These are phyloP conservation scores for Filobasidium floriforme DNA, from an alignment of 768 basidiomycete species.

Conservation along the genomic window DNA sequence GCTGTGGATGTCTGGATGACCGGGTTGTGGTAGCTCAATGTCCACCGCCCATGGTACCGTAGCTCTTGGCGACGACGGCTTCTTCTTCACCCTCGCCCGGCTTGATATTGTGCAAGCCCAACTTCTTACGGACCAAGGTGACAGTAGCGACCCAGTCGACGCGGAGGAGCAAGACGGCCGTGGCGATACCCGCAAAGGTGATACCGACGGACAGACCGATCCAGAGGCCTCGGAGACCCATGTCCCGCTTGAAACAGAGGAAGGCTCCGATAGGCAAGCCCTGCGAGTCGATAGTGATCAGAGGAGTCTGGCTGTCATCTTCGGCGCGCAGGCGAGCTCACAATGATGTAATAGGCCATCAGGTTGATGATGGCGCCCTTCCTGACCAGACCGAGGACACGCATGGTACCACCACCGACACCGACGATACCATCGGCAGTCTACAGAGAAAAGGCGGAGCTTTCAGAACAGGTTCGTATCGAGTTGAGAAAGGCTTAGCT, in stretches of 20 bases:
- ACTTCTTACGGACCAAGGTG: slow-evolving; percentile 2
- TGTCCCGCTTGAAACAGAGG: slow-evolving; percentile 58
- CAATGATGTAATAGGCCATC: slow-evolving; percentile 72
- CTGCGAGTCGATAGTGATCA: slow-evolving; percentile 14
- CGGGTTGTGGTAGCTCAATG: background rate
- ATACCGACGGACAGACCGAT: slow-evolving; percentile 53
- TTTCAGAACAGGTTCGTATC: background rate
- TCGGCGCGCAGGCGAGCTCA: slow-evolving; percentile 35
- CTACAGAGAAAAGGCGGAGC: slow-evolving; percentile 52
- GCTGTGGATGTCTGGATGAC: too few relatives aligned
- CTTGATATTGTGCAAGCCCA: background rate
- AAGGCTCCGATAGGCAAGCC: slow-evolving; percentile 76
- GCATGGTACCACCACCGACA: slow-evolving; percentile 67
- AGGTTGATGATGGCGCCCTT: slow-evolving; percentile 72
- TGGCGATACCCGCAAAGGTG: slow-evolving; percentile 18
- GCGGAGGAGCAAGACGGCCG: slow-evolving; percentile 11
- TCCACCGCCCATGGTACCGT: background rate
- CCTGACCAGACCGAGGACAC: slow-evolving; percentile 70
- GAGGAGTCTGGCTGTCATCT: background rate
- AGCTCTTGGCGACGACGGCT: background rate
- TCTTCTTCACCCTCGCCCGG: background rate
- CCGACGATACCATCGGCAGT: slow-evolving; percentile 71
- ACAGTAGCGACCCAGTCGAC: slow-evolving; percentile 14
- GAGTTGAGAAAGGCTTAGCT: background rate
- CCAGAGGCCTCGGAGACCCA: slow-evolving; percentile 72